Evolutionary conservation across 2,329 filamentous ascomycete species (phyloP).

Genomic region (Chrysoporthe deuterocubensis): DNA sequence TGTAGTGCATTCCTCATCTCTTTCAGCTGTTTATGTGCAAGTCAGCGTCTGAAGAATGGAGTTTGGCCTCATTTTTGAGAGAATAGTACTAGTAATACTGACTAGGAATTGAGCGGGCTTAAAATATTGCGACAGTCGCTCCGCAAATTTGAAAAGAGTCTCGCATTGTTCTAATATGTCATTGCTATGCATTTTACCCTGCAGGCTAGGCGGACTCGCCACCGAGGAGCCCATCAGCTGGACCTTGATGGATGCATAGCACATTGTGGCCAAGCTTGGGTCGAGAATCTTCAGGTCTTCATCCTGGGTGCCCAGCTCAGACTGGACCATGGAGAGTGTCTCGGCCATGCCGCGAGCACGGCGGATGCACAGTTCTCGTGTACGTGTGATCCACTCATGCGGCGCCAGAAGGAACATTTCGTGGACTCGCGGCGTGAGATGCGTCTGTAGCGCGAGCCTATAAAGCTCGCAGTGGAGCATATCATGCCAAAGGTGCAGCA

Average conservation of each 20-base stretch:
- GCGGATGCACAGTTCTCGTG: not conserved
- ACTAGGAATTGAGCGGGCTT: not conserved
- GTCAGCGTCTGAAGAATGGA: not conserved
- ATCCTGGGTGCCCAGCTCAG: not conserved
- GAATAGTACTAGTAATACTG: not conserved
- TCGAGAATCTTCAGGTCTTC: not conserved
- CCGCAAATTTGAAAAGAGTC: not conserved
- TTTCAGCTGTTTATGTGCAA: not conserved
- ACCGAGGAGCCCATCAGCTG: conserved; percentile 2
- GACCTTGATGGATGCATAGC: conserved; percentile 4
- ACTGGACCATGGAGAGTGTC: conserved; percentile 8
- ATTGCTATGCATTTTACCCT: not conserved
- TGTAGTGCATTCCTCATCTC: conserved; percentile 6
- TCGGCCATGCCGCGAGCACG: conserved; percentile 1
- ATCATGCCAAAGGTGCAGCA: conserved; percentile 9
- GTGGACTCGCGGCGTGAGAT: not conserved
- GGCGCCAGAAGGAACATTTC: conserved; percentile 5
- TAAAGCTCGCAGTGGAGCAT: conserved; percentile 10
- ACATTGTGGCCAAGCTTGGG: conserved; percentile 5
- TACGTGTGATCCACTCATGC: not conserved
- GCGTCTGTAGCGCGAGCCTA: conserved; percentile 3
- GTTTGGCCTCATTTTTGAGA: not conserved
- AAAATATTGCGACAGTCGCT: conserved; percentile 4
- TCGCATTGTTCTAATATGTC: not conserved
- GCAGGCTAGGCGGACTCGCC: not conserved